These are phyloP conservation scores for Yamadazyma dushanensis DNA, from an alignment of 1,139 yeast species.

Conservation along the genomic window DNA sequence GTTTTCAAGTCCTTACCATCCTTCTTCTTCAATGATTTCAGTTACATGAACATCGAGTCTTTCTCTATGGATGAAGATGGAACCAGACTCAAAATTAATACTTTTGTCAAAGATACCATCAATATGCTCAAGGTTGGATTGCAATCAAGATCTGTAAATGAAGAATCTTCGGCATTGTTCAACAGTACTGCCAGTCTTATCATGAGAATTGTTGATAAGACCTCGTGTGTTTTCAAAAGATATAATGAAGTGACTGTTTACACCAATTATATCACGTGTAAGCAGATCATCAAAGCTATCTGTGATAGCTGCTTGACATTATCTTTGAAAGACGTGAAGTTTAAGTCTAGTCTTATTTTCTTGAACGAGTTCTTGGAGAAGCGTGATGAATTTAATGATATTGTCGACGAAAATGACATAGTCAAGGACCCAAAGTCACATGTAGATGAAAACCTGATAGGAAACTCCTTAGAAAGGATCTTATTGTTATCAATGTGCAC, in stretches of 20 bases:
- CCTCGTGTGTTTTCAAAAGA: constrained; percentile 19
- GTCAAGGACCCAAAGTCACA: constrained; percentile 18
- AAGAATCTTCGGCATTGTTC: constrained; percentile 25
- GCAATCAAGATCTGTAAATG: constrained; percentile 20
- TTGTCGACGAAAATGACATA: constrained; percentile 24
- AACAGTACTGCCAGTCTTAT: constrained; percentile 39
- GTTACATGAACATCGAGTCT: constrained; percentile 22
- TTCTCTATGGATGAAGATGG: constrained; percentile 15
- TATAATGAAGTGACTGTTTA: constrained; percentile 23
- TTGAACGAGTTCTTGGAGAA: constrained; percentile 28
- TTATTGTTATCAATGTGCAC: constrained; percentile 53
- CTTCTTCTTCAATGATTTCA: constrained; percentile 33
- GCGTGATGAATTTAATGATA: constrained; percentile 24
- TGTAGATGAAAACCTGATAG: constrained; percentile 12
- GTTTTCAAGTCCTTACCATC: constrained; percentile 37
- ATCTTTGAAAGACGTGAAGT: constrained; percentile 36
- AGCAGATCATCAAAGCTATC: constrained; percentile 33
- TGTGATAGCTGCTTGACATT: constrained; percentile 40
- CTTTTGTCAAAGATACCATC: constrained; percentile 28
- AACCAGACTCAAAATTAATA: constrained; percentile 16
- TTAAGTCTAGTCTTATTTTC: constrained; percentile 39
- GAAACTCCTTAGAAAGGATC: constrained; percentile 39
- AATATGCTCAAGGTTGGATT: constrained; percentile 37
- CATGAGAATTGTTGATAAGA: constrained; percentile 28
- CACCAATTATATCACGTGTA: constrained; percentile 32